Evolutionary conservation across 495 filamentous ascomycete genomes (phyloP).

Genomic region (Lichina pygmaea): DNA sequence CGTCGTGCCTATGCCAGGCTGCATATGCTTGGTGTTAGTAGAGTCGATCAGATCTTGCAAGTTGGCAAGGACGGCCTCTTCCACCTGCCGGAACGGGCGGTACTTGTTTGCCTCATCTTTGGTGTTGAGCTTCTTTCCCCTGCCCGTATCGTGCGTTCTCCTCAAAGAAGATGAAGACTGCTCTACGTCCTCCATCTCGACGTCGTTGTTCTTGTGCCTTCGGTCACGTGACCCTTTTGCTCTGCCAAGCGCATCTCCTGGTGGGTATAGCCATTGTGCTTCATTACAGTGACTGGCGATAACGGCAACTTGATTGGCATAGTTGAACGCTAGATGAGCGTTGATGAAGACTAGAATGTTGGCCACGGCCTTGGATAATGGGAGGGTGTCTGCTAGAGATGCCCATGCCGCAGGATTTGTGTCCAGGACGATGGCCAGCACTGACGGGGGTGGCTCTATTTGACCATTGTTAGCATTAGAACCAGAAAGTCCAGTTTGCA

Average conservation of each 20-base stretch:
- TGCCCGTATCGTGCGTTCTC: too few species aligned
- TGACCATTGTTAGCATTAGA: not conserved
- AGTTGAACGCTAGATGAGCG: conserved; percentile 75
- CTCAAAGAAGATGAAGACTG: not conserved
- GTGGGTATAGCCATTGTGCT: conserved; percentile 71
- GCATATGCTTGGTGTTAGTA: conserved; percentile 31
- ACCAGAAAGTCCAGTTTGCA: not conserved
- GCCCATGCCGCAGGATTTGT: conserved; percentile 93
- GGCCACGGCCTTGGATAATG: conserved; percentile 60
- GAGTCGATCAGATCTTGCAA: conserved; percentile 38
- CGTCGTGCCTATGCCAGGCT: conserved; percentile 30
- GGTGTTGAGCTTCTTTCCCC: conserved; percentile 4
- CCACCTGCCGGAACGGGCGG: conserved; percentile 65
- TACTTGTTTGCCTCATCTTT: conserved; percentile 57
- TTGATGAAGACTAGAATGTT: conserved; percentile 93
- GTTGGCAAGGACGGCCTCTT: conserved; percentile 44
- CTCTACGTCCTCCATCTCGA: conserved; percentile 1
- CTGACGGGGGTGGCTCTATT: conserved; percentile 48
- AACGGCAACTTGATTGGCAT: conserved; percentile 79
- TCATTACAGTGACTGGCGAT: conserved; percentile 66
- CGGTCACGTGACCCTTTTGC: conserved; percentile 4
- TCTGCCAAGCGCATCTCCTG: conserved; percentile 3
- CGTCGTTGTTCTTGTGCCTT: not conserved
- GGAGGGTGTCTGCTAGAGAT: conserved; percentile 43
- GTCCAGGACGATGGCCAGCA: conserved; percentile 79